Base-by-base conservation (phyloP, 192 early-diverging fungal genomes). In the Coemansia sp. region DNA sequence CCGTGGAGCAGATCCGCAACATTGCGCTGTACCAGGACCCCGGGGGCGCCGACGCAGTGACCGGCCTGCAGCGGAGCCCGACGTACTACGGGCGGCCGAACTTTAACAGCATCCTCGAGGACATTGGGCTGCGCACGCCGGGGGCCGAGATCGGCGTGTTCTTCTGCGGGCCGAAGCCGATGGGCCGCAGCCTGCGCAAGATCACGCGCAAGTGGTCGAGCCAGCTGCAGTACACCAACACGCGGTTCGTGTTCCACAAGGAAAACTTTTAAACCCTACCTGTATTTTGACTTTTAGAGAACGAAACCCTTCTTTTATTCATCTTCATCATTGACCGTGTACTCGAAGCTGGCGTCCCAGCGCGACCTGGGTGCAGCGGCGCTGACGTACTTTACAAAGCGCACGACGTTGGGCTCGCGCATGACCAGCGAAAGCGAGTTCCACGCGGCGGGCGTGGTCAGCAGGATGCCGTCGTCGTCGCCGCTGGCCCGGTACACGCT, bases 341-440 rank as follows among this genome's bases (percentile, higher is more conserved):
- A 66, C 31, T 54, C 60, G 60, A 71, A 86, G 11, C 84, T 82
- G n/a, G 91, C 79, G 57, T 93, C 91, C 91, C 91, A 93, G 56
- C 91, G 77, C 23, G 81, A 83, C 35, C 83, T 85, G 5, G 87
- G 88, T 14, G 89, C 85, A 45, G 69, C 47, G 23, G 87, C 87
- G 56, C 85, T 83, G n/a, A 93, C 89, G 64, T 93, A 93, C 74
- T 92, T 92, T 43, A 91, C 78, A 69, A 93, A 93, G 40, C 81
- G 67, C 75, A 92, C 86, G 16, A 92, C 80, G n/a, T 83, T 83
- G n/a, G 84, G 85, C 49, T 91, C 90, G 35, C 89, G 63, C 71
- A 93, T 56, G 1, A 88, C 90, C 10, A 92, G 56, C 12, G 56
- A 81, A 40, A 93, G 64, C 19, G 83, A 81, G 67, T 92, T 93